These are phyloP conservation scores for Artemisia tridentata DNA, from an alignment of 129 eudicot genomes.

Conservation along the genomic window DNA sequence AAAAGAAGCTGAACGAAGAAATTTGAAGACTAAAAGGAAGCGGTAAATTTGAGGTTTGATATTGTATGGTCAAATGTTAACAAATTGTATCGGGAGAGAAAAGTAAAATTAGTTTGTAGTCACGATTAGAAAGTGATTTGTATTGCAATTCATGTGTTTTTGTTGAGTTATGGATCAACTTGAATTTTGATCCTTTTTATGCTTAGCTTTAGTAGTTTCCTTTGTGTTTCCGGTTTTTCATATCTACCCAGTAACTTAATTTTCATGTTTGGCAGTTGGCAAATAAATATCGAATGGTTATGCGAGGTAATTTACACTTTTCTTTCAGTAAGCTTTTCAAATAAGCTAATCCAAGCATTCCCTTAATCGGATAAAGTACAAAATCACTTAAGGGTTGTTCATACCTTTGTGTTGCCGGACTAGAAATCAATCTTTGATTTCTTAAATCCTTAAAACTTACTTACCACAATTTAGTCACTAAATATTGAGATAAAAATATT, in stretches of 20 bases:
- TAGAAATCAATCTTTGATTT: too few species aligned
- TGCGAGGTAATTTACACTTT: too few species aligned
- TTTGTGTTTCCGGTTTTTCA: not conserved
- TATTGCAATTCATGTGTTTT: conserved; percentile 7
- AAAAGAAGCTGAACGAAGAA: conserved; percentile 74
- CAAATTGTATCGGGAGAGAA: conserved; percentile 3
- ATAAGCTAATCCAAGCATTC: too few species aligned
- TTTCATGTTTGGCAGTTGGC: not conserved
- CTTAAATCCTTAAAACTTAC: too few species aligned
- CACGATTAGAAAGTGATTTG: conserved; percentile 21
- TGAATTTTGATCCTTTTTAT: not conserved
- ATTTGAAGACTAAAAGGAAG: conserved; percentile 38
- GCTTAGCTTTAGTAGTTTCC: not conserved
- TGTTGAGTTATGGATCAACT: conserved; percentile 8
- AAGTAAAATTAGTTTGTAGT: conserved; percentile 27
- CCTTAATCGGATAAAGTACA: too few species aligned
- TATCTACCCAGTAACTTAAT: not conserved
- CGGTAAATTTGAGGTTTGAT: conserved; percentile 22
- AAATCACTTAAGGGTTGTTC: too few species aligned
- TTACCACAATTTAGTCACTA: not conserved
- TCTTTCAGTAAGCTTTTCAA: too few species aligned
- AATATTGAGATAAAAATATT: conserved; percentile 13
- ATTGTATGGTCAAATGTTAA: not conserved
- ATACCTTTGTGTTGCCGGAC: too few species aligned
- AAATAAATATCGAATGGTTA: too few species aligned